phyloP scores from a whole-genome alignment of 768 basidiomycete species.

The Pleurotus cornucopiae region DNA sequence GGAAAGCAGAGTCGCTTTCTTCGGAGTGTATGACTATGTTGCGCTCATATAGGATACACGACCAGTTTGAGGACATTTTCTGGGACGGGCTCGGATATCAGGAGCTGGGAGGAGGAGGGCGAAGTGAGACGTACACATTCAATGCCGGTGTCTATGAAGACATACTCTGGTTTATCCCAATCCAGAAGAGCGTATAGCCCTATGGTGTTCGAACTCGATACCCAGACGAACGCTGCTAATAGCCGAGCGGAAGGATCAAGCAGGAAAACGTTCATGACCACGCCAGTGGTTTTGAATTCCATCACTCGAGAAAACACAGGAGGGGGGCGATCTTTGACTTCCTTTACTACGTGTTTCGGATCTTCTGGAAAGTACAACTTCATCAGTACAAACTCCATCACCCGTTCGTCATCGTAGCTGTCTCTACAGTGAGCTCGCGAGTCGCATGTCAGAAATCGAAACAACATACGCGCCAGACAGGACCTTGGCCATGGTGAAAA shows the following conservation, averaged over 20 bases:
- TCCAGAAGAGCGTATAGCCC: conserved; percentile 64
- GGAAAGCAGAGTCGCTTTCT: conserved; percentile 59
- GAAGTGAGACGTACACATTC: conserved; percentile 52
- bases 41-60: conserved; percentile 61
- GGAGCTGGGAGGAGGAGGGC: background rate
- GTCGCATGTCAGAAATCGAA: background rate
- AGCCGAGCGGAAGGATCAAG: conserved; percentile 60
- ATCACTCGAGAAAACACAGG: conserved; percentile 60
- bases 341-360: conserved; percentile 29
- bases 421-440: conserved; percentile 3
- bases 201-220: conserved; percentile 46
- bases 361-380: conserved; percentile 55
- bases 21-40: conserved; percentile 75
- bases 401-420: conserved; percentile 55
- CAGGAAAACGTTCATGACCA: conserved; percentile 76
- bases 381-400: conserved; percentile 74
- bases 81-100: conserved; percentile 18
- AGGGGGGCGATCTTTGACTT: conserved; percentile 34
- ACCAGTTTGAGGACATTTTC: conserved; percentile 73
- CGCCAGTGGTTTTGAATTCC: conserved; percentile 58
- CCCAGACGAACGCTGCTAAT: conserved; percentile 69
- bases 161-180: conserved; percentile 62
- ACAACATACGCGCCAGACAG: conserved; percentile 42
- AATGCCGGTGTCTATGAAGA: conserved; percentile 71
- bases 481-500: conserved; percentile 72